A percentile compares a stretch with the other conserved stretches of the same genome.
Conservation (phyloP, 139 green algal genomes). For the Chlorella sorokiniana region DNA sequence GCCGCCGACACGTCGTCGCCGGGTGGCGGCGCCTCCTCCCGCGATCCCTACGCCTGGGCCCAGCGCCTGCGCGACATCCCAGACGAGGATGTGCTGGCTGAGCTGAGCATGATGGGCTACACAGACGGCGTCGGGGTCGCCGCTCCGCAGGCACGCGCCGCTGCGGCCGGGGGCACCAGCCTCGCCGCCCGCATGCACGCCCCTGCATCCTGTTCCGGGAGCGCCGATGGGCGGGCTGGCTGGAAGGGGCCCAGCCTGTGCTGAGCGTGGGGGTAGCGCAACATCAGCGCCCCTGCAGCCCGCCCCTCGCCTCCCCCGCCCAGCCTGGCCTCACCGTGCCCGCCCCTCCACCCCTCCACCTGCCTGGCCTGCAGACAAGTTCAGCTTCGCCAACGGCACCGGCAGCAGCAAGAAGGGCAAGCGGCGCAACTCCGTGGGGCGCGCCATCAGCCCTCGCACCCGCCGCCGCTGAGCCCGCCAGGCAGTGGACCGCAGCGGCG, state of each 20-base stretch:
- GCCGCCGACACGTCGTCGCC: neutral
- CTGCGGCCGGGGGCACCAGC: constrained; percentile 13
- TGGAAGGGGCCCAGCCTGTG: too few relatives aligned
- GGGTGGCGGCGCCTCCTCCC: neutral
- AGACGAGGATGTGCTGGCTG: constrained; percentile 52
- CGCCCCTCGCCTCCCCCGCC: too few relatives aligned
- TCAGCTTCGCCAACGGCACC: constrained; percentile 36
- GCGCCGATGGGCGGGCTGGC: too few relatives aligned
- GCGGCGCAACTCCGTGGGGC: constrained; percentile 26
- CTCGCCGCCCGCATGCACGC: too few relatives aligned
- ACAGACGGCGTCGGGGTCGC: constrained; percentile 8
- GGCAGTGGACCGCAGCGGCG: neutral
- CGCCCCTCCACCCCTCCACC: neutral
- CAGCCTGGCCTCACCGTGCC: neutral
- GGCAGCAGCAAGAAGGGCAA: constrained; percentile 36
- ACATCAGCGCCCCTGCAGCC: too few relatives aligned
- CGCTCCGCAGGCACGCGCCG: constrained; percentile 6
- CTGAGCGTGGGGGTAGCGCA: too few relatives aligned
- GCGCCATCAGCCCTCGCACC: neutral
- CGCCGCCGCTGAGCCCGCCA: constrained; percentile 18
- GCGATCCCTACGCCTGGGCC: constrained; percentile 62
- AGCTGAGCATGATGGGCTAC: constrained; percentile 49
- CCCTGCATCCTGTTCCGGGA: too few relatives aligned
- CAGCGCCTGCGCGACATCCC: constrained; percentile 52
- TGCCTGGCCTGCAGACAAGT: constrained; percentile 40